Base-by-base conservation (phyloP, 2,329 filamentous ascomycete genomes). In the Ophiognomonia clavigignenti-juglandacearum region DNA sequence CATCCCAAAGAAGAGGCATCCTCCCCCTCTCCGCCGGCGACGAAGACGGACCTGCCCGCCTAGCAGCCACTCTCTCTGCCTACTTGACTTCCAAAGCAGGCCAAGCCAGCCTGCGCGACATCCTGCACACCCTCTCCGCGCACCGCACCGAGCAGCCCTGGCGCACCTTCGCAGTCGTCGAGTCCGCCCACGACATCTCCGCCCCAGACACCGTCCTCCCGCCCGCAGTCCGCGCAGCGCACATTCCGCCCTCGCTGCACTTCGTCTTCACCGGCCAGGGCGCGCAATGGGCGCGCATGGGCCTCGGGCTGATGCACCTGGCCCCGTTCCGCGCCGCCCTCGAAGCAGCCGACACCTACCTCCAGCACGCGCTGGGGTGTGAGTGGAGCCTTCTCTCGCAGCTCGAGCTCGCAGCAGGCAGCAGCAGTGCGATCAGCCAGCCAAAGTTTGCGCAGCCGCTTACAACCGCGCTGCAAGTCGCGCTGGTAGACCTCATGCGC, bases 251-350 rank as follows among this genome's bases (percentile, higher is more conserved):
- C n/a, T n/a, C n/a, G n/a, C n/a, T 26, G 24, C 6, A 6, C 24
- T 26, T 50, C 35, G 35, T 57, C 20, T 50, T 50, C 23, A 50
- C 42, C 34, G 54, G 53, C 16, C 53, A 55, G 42, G 53, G 51
- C 16, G 52, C 53, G 6, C 52, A 55, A 32, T 55, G 47, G 47
- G 26, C 39, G 14, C 41, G 45, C 20, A 60, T 60, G 58, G 57
- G 54, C 14, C 43, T 46, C 3, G 55, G 57, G 27, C 56, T 26
- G 24, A 26, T 26, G 24, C 24, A 10, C 24, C 6, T 26, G 24
- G 6, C 24, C 24, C 6, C 24, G 24, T 26, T 26, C 24, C n/a
- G n/a, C n/a, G n/a, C 6, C 24, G 24, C 6, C 24, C 24, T 26
- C 24, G 24, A 26, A 6, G 6, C 24, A 26, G n/a, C 24, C 24